A percentile compares a stretch with the other conserved stretches of the same genome.
These are phyloP conservation scores for Zygotorulaspora florentina DNA, from an alignment of 805 yeast species.

Conservation along the genomic window DNA sequence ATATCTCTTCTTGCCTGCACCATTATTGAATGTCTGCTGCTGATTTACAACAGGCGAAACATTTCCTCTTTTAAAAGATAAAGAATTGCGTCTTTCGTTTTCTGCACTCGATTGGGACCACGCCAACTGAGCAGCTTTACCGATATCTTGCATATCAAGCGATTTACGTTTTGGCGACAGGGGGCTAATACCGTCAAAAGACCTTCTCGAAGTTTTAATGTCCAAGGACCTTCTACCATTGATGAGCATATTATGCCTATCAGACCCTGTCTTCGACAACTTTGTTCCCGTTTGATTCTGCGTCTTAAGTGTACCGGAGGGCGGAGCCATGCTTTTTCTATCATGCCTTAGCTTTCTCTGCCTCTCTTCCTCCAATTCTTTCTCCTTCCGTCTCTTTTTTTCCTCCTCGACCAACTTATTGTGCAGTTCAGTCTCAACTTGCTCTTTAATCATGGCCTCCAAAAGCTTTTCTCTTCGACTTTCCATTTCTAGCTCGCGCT, in stretches of 20 bases:
- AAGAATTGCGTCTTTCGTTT: not conserved
- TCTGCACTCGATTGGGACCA: slow-evolving; percentile 16
- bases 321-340: slow-evolving; percentile 5
- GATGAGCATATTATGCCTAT: slow-evolving; percentile 5
- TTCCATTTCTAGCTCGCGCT: slow-evolving; percentile 14
- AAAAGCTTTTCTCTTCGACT: slow-evolving; percentile 21
- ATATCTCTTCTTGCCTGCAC: slow-evolving; percentile 14
- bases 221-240: slow-evolving; percentile 18
- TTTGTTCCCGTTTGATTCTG: not conserved
- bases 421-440: slow-evolving; percentile 24
- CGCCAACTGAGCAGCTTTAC: slow-evolving; percentile 24
- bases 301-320: not conserved
- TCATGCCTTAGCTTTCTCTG: slow-evolving; percentile 4
- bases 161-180: slow-evolving; percentile 7
- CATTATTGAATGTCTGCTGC: slow-evolving; percentile 1
- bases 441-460: slow-evolving; percentile 26
- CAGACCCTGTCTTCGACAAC: slow-evolving; percentile 1
- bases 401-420: slow-evolving; percentile 18
- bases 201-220: slow-evolving; percentile 7
- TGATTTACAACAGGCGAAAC: not conserved
- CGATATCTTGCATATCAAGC: slow-evolving; percentile 15
- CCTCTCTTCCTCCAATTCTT: slow-evolving; percentile 9
- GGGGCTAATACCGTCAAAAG: slow-evolving; percentile 2
- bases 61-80: not conserved
- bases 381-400: slow-evolving; percentile 6